A percentile compares a stretch with the other conserved stretches of the same genome.
Conservation (phyloP, 1,284 basidiomycete genomes). For the Microbotryum saponariae region DNA sequence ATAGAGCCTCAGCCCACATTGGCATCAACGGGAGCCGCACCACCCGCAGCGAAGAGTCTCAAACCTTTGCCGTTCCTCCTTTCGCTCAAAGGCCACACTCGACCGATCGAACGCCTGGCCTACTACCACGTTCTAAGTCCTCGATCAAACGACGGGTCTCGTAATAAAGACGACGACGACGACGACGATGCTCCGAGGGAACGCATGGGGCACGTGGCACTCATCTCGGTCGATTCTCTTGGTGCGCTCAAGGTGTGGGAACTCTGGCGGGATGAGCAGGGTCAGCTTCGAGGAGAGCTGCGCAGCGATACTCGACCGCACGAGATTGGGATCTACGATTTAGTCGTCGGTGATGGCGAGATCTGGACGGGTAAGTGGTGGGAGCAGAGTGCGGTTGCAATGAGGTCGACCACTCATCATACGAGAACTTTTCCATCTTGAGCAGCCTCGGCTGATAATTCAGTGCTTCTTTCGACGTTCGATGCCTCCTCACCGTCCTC, state of each 20-base stretch:
- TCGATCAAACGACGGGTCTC: neutral
- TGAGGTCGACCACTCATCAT: neutral
- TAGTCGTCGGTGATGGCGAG: constrained; percentile 56
- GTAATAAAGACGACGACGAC: constrained; percentile 9
- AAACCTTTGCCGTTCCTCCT: constrained; percentile 52
- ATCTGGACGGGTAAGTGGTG: constrained; percentile 68
- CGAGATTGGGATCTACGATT: constrained; percentile 68
- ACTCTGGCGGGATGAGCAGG: constrained; percentile 41
- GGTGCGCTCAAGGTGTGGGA: constrained; percentile 50
- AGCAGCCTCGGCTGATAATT: constrained; percentile 77
- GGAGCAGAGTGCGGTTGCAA: too few relatives aligned
- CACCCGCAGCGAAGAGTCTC: constrained; percentile 33
- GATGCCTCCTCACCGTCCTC: constrained; percentile 42
- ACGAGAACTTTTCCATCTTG: neutral
- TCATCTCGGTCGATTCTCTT: constrained; percentile 33
- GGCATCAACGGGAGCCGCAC: constrained; percentile 28
- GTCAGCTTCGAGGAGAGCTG: constrained; percentile 50
- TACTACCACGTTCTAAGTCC: constrained; percentile 12
- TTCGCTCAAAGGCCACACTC: constrained; percentile 62
- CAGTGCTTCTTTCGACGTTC: constrained; percentile 52
- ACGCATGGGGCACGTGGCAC: constrained; percentile 53
- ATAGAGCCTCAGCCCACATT: neutral
- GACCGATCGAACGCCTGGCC: constrained; percentile 59
- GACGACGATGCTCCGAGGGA: neutral
- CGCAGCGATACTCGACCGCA: constrained; percentile 38